Conservation (phyloP, 83 land plant genomes). For the Picea engelmannii region DNA sequence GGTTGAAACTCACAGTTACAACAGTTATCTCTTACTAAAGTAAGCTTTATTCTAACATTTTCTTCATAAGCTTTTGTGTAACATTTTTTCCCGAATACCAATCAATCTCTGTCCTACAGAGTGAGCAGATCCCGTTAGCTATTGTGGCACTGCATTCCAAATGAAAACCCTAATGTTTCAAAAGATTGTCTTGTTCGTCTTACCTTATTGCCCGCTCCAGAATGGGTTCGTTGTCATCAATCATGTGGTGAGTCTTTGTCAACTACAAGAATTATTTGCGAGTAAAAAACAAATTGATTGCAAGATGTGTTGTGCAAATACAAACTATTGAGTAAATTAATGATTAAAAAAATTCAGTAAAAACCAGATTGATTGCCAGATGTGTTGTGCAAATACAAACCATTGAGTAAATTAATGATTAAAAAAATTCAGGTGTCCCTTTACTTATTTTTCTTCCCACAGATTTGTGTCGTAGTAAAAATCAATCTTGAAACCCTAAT, state of each 20-base stretch:
- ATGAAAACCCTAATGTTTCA: neutral
- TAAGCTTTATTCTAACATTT: no score
- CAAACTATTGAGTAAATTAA: neutral
- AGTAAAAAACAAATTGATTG: neutral
- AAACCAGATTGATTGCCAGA: neutral
- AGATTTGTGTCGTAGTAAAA: slow-evolving; percentile 87
- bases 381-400: no score
- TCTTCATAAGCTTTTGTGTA: slow-evolving; percentile 86
- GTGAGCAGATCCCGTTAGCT: neutral
- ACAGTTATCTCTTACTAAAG: no score
- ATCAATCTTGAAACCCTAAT: slow-evolving; percentile 91
- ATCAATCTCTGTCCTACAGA: slow-evolving; percentile 90
- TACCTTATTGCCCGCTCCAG: slow-evolving; percentile 95
- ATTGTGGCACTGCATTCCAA: neutral
- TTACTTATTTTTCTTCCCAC: slow-evolving; percentile 26
- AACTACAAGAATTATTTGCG: slow-evolving; percentile 32
- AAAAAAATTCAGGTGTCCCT: neutral
- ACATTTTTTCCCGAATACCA: slow-evolving; percentile 89
- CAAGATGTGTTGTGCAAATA: no score
- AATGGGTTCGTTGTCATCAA: slow-evolving; percentile 97
- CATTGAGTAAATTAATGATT: no score
- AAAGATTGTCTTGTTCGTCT: neutral
- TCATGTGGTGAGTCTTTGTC: slow-evolving; percentile 90
- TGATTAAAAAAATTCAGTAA: neutral
- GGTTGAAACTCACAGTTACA: no score